Evolutionary conservation across 768 basidiomycete species (phyloP).

Genomic region (Agaricus subrufescens): DNA sequence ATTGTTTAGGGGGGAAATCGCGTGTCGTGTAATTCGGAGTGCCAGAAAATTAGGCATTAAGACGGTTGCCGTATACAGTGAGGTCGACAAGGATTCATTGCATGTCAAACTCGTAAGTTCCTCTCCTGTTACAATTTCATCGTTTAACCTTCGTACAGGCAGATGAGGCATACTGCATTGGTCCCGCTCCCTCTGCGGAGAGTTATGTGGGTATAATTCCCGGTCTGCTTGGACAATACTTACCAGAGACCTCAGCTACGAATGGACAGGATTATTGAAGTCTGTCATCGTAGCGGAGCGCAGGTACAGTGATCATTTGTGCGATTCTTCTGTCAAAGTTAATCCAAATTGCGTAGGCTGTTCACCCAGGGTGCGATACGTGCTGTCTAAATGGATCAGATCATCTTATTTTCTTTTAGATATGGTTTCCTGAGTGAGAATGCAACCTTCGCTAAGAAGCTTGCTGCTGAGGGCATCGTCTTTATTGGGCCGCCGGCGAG

Average conservation of each 20-base stretch:
- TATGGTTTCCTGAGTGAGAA: conserved; percentile 95
- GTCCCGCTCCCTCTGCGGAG: conserved; percentile 83
- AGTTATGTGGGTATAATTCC: conserved; percentile 67
- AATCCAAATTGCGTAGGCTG: conserved; percentile 48
- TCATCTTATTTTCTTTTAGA: conserved; percentile 26
- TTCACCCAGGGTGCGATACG: conserved; percentile 76
- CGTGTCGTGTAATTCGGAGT: conserved; percentile 91
- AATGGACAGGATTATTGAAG: conserved; percentile 84
- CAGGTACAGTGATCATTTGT: conserved; percentile 48
- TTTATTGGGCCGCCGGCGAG: conserved; percentile 89
- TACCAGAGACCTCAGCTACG: conserved; percentile 47
- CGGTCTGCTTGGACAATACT: neutral
- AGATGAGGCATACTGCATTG: conserved; percentile 90
- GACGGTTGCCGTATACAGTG: conserved; percentile 91
- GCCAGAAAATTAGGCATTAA: conserved; percentile 83
- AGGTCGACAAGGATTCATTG: conserved; percentile 74
- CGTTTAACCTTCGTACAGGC: conserved; percentile 33
- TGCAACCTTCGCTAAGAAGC: conserved; percentile 67
- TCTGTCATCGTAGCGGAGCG: conserved; percentile 77
- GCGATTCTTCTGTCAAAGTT: neutral
- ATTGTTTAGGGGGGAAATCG: conserved; percentile 79
- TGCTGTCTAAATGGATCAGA: neutral
- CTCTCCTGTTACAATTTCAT: neutral
- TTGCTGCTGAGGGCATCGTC: conserved; percentile 75
- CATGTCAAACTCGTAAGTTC: conserved; percentile 73